Evolutionary conservation across 441 rosid species (phyloP), one percentile per base, ranked within the genome.

Genomic region (Erodium texanum): DNA sequence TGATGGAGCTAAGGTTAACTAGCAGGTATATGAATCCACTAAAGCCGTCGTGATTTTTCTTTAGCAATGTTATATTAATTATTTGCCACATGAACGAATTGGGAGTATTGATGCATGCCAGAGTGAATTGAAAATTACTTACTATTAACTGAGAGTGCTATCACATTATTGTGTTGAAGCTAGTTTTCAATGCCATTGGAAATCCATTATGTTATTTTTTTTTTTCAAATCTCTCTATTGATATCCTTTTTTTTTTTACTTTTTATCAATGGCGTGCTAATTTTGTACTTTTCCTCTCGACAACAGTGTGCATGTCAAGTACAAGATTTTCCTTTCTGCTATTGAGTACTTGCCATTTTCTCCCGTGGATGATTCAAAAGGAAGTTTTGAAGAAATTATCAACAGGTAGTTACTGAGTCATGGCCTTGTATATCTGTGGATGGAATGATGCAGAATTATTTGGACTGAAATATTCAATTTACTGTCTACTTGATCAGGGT

Each of bases 341-440:
- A 86, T 95, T 84, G 97, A 86, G 80, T 92, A 86, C 80, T 82
- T 92, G 79, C 89, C 92, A 69, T 92, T 89, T 78, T 87, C 98
- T 75, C 78, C 77, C 2, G 85, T 66, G 65, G 83, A 88, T 82
- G 93, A 87, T 69, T 84, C 86, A 15, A 85, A 84, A 81, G 99
- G 96, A 70, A 89, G 89, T 81, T 94, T 94, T 77, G 96, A 94
- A 84, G 98, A 94, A 84, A 94, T 92, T 74, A 85, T 89, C 69
- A 93, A 88, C 84, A 94, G 98, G 97, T 94, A 88, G 38, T 19
- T 38, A 56, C 66, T 78, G 18, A 66, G 41, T 64, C 73, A 65
- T 71, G 43, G 36, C 50, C 69, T 64, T 54, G 32, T 67, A 64
- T 38, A 74, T 52, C 38, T 58, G 58, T 65, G 34, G 73, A 69